Percentiles rank a stretch among this genome's conserved stretches.
phyloP scores from a whole-genome alignment of 345 rosid species.

The Eucalyptus regnans region DNA sequence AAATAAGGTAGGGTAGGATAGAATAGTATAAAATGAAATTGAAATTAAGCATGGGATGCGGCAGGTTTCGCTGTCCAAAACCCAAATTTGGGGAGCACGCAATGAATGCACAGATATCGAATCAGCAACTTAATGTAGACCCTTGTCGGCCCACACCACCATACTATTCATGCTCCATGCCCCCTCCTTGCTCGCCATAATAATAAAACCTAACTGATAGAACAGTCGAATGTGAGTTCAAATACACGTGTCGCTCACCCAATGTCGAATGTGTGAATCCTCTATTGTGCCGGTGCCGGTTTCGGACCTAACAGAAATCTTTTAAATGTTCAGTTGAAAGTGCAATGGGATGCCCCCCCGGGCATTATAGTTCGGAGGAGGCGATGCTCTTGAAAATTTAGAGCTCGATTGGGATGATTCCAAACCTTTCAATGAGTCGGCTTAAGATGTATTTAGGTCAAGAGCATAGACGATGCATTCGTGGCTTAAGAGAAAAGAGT shows the following conservation, averaged over 20 bases:
- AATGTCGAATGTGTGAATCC: background rate
- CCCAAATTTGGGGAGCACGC: background rate
- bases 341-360: background rate
- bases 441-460: background rate
- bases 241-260: background rate
- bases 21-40: background rate
- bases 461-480: fast-evolving
- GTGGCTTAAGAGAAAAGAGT: fast-evolving
- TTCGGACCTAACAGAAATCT: fast-evolving
- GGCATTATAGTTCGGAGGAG: background rate
- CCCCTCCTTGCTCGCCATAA: background rate
- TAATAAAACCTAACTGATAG: background rate
- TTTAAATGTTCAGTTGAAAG: background rate
- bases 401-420: background rate
- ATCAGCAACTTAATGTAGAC: background rate
- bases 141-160: background rate
- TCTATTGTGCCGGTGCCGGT: background rate
- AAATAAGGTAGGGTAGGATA: background rate
- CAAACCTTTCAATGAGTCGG: background rate
- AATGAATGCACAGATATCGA: background rate
- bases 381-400: background rate
- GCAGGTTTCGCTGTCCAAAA: background rate
- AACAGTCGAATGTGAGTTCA: background rate
- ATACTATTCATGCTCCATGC: background rate
- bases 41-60: background rate